Evolutionary conservation across 73 alveolate genomes (phyloP).

Genomic region (Blepharisma japonicum): DNA sequence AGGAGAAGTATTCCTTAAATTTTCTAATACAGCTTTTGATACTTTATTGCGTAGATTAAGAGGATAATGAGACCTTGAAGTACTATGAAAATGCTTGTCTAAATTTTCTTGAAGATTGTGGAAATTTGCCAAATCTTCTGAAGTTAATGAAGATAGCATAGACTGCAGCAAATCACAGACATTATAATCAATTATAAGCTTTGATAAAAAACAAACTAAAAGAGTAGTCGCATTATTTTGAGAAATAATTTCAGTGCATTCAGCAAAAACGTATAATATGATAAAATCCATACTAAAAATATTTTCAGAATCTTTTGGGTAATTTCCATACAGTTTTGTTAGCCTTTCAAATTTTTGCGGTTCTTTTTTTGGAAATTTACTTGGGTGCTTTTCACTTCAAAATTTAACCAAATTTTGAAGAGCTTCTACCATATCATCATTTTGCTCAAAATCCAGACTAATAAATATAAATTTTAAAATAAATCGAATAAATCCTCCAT

Average conservation of each 20-base stretch:
- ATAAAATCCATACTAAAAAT: background rate
- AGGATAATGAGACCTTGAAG: background rate
- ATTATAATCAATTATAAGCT: background rate
- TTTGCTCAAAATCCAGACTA: background rate
- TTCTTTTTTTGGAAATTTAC: background rate
- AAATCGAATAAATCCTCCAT: conserved; percentile 20
- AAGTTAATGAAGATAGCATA: background rate
- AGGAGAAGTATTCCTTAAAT: background rate
- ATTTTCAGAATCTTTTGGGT: background rate
- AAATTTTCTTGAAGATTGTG: background rate
- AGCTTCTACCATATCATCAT: background rate
- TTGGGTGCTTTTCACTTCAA: background rate
- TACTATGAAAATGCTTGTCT: background rate
- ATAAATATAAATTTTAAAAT: conserved; percentile 4
- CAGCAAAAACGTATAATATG: conserved; percentile 7
- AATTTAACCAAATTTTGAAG: background rate
- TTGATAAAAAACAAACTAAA: background rate
- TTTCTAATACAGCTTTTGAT: background rate
- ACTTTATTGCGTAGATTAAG: no score
- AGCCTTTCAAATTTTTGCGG: background rate
- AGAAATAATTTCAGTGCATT: background rate
- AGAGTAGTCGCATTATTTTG: background rate
- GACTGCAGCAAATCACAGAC: background rate
- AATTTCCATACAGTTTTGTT: background rate
- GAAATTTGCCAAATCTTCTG: background rate